Conservation (phyloP, 805 yeast species). For the Candida quercuum region DNA sequence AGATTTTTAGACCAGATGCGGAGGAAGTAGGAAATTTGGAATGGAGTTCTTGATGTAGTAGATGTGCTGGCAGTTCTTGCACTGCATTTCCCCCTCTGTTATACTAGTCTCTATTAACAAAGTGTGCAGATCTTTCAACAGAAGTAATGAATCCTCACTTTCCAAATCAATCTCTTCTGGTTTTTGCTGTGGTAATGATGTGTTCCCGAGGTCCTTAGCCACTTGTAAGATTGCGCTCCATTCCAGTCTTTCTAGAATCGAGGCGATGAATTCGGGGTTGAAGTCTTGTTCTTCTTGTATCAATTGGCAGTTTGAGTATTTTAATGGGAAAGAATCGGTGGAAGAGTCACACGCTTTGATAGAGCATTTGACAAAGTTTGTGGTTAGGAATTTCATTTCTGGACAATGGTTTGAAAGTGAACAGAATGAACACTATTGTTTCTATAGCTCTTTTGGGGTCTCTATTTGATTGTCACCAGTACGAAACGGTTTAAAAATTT, state of each 20-base stretch:
- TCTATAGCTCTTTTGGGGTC: too few relatives aligned
- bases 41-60: constrained; percentile 90
- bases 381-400: constrained; percentile 94
- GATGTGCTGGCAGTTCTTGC: constrained; percentile 79
- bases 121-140: constrained; percentile 71
- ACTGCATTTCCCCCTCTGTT: constrained; percentile 82
- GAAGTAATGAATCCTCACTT: constrained; percentile 35
- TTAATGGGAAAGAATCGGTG: constrained; percentile 74
- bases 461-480: too few relatives aligned
- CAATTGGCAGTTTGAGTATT: constrained; percentile 61
- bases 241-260: constrained; percentile 75
- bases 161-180: constrained; percentile 38
- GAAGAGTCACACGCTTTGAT: constrained; percentile 74
- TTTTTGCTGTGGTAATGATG: constrained; percentile 49
- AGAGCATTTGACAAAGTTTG: constrained; percentile 94
- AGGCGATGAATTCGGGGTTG: constrained; percentile 72
- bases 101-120: constrained; percentile 83
- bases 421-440: too few relatives aligned
- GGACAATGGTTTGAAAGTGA: too few relatives aligned
- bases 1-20: constrained; percentile 79
- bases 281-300: constrained; percentile 70
- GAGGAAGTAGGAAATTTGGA: constrained; percentile 91
- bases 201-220: constrained; percentile 69
- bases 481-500: too few relatives aligned
- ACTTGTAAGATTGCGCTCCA: constrained; percentile 83